Conservation (phyloP, 139 green algal genomes). For the Eudorina sp. region DNA sequence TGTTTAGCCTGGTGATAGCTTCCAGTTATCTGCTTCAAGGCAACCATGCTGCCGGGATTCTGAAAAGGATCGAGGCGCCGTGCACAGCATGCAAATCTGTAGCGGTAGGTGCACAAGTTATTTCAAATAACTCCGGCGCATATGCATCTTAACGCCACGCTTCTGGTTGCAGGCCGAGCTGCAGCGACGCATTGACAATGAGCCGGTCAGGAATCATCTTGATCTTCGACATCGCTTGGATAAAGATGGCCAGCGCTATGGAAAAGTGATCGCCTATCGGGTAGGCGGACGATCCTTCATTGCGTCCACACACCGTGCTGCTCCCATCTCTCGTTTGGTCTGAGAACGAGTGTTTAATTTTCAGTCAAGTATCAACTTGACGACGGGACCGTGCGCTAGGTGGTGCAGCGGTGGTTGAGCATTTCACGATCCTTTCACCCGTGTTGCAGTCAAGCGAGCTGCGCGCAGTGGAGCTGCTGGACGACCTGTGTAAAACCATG, state of each 20-base stretch:
- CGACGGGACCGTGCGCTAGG: too few species aligned
- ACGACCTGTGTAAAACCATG: slow-evolving; percentile 76
- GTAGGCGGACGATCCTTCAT: slow-evolving; percentile 43
- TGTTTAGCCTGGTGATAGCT: not conserved
- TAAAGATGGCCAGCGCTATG: slow-evolving; percentile 84
- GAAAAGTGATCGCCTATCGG: slow-evolving; percentile 88
- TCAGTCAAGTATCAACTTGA: too few species aligned
- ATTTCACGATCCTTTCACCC: too few species aligned
- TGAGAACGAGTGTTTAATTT: too few species aligned
- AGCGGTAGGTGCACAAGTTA: slow-evolving; percentile 19
- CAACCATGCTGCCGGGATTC: not conserved
- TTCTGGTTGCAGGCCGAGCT: slow-evolving; percentile 59
- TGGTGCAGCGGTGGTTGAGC: too few species aligned
- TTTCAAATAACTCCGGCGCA: too few species aligned
- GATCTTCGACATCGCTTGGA: slow-evolving; percentile 88
- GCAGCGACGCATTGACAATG: slow-evolving; percentile 62
- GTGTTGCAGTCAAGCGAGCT: slow-evolving; percentile 75
- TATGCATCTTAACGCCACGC: not conserved
- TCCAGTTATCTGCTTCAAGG: not conserved
- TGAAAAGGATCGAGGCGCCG: slow-evolving; percentile 44
- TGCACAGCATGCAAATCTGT: slow-evolving; percentile 56
- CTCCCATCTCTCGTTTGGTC: too few species aligned
- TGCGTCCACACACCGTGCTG: too few species aligned
- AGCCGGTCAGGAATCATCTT: slow-evolving; percentile 81
- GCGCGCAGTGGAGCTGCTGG: slow-evolving; percentile 79